These are phyloP conservation scores for Bothriochloa decipiens DNA, from an alignment of 176 grass and related monocot species.

Conservation along the genomic window DNA sequence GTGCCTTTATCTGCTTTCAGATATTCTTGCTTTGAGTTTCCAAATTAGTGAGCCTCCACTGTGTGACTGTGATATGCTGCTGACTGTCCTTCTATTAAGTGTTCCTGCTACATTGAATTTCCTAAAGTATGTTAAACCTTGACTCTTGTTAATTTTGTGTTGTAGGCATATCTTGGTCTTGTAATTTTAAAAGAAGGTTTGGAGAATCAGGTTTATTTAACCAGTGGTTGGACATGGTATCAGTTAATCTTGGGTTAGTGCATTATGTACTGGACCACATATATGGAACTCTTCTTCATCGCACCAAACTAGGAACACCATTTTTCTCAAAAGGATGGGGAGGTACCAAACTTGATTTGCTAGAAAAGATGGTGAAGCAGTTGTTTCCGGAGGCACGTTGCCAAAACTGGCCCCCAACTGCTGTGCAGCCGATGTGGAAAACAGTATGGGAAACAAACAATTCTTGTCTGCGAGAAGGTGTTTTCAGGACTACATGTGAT, in stretches of 20 bases:
- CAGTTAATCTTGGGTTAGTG: constrained; percentile 76
- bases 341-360: constrained; percentile 76
- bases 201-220: constrained; percentile 3
- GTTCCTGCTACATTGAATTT: constrained; percentile 9
- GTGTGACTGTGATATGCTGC: neutral
- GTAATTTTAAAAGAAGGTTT: neutral
- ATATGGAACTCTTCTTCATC: constrained; percentile 78
- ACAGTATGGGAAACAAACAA: constrained; percentile 85
- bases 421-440: constrained; percentile 77
- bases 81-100: neutral
- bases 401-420: constrained; percentile 71
- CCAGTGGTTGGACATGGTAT: constrained; percentile 65
- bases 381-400: constrained; percentile 62
- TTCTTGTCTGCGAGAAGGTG: constrained; percentile 75
- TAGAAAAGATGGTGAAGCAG: constrained; percentile 89
- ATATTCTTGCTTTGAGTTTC: neutral
- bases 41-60: neutral
- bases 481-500: constrained; percentile 84
- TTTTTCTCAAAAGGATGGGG: constrained; percentile 97
- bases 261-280: constrained; percentile 90
- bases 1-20: neutral
- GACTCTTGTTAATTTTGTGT: constrained; percentile 11
- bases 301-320: constrained; percentile 78
- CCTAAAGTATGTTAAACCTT: neutral
- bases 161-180: constrained; percentile 15